Base-by-base conservation (phyloP, 805 yeast genomes). In the Saccharomycopsis microspora region DNA sequence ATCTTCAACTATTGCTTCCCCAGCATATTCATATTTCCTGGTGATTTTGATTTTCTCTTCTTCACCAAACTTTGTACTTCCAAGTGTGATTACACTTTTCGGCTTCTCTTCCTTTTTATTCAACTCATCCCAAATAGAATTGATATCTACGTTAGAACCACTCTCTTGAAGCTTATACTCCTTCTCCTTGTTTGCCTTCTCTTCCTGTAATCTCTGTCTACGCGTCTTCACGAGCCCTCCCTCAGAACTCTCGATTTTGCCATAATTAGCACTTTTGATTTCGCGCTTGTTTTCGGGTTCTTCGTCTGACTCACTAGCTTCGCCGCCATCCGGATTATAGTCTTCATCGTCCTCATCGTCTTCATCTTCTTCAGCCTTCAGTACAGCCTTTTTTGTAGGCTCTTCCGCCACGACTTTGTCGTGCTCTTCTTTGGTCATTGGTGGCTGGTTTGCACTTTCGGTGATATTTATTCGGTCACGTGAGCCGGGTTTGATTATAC, bases 11-110 rank as follows among this genome's bases (percentile, higher is more conserved):
- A 83, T 71, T 3, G 78, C 69, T 56, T 84, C 84, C 4, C 97
- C 97, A 0, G 98, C 97, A 71, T 87, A 90, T 49, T 85, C 83
- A 60, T 85, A 90, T 3, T 80, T 76, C 53, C 93, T 72, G 51
- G 76, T 80, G 48, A 90, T 88, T 56, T 78, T 76, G 48, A 90
- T 74, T 59, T 72, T 72, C 44, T 80, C 79, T 11, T 69, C 72
- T 4, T 45, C 41, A 8, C 28, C 41, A 8, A 8, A 8, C 11
- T n/a, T 19, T 8, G 8, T 34, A 8, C n/a, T 34, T 34, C 36
- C 36, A 1, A n/a, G 10, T n/a, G 36, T n/a, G 10, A 34, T n/a
- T n/a, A 9, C 36, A 9, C n/a, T 34, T n/a, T 9, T 9, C 2
- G n/a, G 10, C 36, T 8, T 8, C 36, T 34, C 10, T n/a, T 34